Percentiles rank a stretch among this genome's conserved stretches.
Evolutionary conservation across 495 filamentous ascomycete genomes (phyloP).

Genomic region (Hypoxylon fragiforme): DNA sequence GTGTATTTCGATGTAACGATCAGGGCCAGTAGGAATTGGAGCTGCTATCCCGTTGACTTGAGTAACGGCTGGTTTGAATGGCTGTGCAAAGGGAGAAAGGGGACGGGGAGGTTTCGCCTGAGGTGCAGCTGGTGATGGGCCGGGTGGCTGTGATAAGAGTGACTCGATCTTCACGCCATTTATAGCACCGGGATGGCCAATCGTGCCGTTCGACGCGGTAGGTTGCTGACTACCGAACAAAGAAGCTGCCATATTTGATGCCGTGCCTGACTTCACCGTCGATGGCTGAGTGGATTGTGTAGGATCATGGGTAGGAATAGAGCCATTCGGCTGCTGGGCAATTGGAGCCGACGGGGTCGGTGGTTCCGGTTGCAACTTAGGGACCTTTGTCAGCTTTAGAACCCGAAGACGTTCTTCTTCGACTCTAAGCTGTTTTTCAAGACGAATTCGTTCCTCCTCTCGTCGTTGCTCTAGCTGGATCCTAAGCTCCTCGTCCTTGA

Average conservation of each 20-base stretch:
- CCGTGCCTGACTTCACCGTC: neutral
- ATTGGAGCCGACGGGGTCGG: conserved; percentile 26
- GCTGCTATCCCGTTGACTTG: conserved; percentile 9
- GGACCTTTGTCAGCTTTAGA: conserved; percentile 47
- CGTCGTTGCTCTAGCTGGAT: conserved; percentile 46
- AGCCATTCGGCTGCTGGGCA: conserved; percentile 1
- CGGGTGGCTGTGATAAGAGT: conserved; percentile 8
- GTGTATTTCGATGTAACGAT: conserved; percentile 71
- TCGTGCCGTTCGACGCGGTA: conserved; percentile 13
- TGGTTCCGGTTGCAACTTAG: conserved; percentile 45
- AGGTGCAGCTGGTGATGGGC: neutral
- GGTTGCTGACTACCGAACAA: conserved; percentile 8
- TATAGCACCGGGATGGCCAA: conserved; percentile 16
- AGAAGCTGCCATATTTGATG: neutral
- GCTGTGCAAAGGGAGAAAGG: conserved; percentile 11
- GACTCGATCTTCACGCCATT: conserved; percentile 10
- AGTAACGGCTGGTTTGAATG: neutral
- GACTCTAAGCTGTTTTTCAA: conserved; percentile 44
- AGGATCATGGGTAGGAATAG: neutral
- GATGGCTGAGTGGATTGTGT: conserved; percentile 1
- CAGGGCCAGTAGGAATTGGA: conserved; percentile 35
- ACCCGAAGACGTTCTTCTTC: conserved; percentile 48
- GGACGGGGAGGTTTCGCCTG: conserved; percentile 1
- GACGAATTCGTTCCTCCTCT: conserved; percentile 57
- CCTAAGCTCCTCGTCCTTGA: conserved; percentile 51